Conservation (phyloP, 805 yeast genomes). For the Metschnikowia orientalis region DNA sequence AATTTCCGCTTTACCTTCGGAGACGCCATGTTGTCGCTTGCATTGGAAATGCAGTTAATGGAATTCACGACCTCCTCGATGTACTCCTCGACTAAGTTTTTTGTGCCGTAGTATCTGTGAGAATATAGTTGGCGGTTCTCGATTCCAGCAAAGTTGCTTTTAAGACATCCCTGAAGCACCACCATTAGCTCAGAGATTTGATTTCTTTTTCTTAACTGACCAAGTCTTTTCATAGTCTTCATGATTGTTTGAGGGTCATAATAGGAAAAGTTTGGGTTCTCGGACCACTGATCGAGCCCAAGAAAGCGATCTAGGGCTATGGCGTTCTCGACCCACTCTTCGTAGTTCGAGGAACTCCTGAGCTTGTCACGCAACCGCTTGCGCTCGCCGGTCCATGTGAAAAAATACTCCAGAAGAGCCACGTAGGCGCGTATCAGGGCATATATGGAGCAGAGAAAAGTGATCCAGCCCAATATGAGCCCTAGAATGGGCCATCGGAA, state of each 20-base stretch:
- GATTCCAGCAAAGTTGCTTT: conserved; percentile 73
- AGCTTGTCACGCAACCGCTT: conserved; percentile 46
- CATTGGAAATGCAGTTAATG: conserved; percentile 40
- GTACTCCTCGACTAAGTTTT: conserved; percentile 52
- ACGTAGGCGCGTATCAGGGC: conserved; percentile 54
- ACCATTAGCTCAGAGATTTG: conserved; percentile 46
- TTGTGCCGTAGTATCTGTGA: conserved; percentile 74
- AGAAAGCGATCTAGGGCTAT: conserved; percentile 50
- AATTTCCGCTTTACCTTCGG: conserved; percentile 43
- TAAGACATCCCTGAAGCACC: conserved; percentile 61
- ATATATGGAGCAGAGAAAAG: conserved; percentile 46
- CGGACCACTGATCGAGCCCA: conserved; percentile 61
- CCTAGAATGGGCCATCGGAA: conserved; percentile 65
- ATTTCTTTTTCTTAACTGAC: conserved; percentile 25
- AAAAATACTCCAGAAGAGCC: conserved; percentile 53
- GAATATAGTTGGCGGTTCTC: conserved; percentile 69
- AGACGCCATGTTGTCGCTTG: conserved; percentile 29
- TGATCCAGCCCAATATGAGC: conserved; percentile 51
- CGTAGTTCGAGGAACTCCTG: conserved; percentile 45
- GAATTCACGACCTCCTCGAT: conserved; percentile 48
- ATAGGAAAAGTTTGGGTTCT: conserved; percentile 55
- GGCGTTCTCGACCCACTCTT: conserved; percentile 63
- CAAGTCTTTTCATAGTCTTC: conserved; percentile 43
- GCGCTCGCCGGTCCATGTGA: conserved; percentile 61
- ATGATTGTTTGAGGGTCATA: conserved; percentile 63